phyloP scores from a whole-genome alignment of 805 yeast genomes.

The Wickerhamomyces queroliae region DNA sequence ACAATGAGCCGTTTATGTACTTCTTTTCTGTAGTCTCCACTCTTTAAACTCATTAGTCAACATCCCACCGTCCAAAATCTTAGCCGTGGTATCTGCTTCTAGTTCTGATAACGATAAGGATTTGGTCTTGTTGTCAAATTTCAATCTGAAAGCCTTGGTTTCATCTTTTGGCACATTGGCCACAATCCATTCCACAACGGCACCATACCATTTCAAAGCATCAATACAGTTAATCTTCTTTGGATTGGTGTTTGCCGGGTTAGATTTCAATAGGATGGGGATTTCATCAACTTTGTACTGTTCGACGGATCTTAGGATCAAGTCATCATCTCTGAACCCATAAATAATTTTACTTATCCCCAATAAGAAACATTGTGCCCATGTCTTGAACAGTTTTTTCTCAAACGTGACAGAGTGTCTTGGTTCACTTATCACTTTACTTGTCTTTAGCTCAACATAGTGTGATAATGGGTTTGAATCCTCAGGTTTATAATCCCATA shows the following conservation, averaged over 20 bases:
- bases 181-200: conserved; percentile 73
- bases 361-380: conserved; percentile 91
- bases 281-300: conserved; percentile 71
- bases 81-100: conserved; percentile 29
- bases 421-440: conserved; percentile 47
- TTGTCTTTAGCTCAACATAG: conserved; percentile 82
- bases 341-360: conserved; percentile 79
- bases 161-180: conserved; percentile 50
- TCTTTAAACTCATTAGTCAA: conserved; percentile 43
- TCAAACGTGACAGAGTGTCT: conserved; percentile 65
- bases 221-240: conserved; percentile 64
- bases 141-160: conserved; percentile 43
- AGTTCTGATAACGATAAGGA: conserved; percentile 48
- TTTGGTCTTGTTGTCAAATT: conserved; percentile 50
- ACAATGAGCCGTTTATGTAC: conserved; percentile 1
- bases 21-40: conserved; percentile 38
- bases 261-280: conserved; percentile 60
- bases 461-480: conserved; percentile 43
- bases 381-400: conserved; percentile 66
- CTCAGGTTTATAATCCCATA: conserved; percentile 71
- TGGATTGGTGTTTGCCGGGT: conserved; percentile 34
- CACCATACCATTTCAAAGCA: conserved; percentile 82
- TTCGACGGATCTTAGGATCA: conserved; percentile 64
- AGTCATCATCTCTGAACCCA: conserved; percentile 79
- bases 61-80: conserved; percentile 34